Evolutionary conservation across 169 alveolate species (phyloP).

Genomic region (Eimeria necatrix): DNA sequence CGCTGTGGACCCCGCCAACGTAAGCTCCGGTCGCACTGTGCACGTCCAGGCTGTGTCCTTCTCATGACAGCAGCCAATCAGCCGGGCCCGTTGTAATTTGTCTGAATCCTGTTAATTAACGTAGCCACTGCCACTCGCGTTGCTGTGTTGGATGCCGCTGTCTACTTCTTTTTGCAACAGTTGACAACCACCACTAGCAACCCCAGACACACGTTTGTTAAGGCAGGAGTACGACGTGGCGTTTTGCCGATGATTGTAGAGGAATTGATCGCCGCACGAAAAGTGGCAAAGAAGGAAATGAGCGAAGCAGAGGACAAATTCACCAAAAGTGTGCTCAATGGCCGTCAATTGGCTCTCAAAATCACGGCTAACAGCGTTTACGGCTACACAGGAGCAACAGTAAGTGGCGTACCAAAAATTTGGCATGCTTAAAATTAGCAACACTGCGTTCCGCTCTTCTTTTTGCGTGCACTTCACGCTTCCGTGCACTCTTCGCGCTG

Average conservation of each 20-base stretch:
- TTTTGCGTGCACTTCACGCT: no score
- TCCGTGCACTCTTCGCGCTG: background rate
- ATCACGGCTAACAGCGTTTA: constrained; percentile 99
- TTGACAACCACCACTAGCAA: constrained; percentile 61
- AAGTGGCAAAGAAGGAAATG: constrained; percentile 91
- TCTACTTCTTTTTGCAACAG: background rate
- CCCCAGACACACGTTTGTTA: constrained; percentile 71
- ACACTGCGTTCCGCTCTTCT: background rate
- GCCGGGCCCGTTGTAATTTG: background rate
- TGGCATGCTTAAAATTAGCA: background rate
- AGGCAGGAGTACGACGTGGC: constrained; percentile 89
- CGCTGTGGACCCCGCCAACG: constrained; percentile 83
- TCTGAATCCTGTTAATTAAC: background rate
- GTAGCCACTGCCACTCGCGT: background rate
- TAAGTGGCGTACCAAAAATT: background rate
- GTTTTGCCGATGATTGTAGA: constrained; percentile 98
- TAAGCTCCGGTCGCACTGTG: constrained; percentile 78
- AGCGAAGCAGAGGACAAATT: constrained; percentile 97
- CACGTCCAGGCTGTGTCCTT: background rate
- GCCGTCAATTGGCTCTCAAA: constrained; percentile 99
- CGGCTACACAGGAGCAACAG: constrained; percentile 99
- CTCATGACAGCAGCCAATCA: background rate
- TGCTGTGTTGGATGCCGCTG: background rate
- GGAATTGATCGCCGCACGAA: constrained; percentile 93
- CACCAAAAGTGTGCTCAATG: constrained; percentile 97